Percentiles rank a stretch among this genome's conserved stretches.
phyloP scores from a whole-genome alignment of 805 yeast species.

The Starmerella riodocensis region DNA sequence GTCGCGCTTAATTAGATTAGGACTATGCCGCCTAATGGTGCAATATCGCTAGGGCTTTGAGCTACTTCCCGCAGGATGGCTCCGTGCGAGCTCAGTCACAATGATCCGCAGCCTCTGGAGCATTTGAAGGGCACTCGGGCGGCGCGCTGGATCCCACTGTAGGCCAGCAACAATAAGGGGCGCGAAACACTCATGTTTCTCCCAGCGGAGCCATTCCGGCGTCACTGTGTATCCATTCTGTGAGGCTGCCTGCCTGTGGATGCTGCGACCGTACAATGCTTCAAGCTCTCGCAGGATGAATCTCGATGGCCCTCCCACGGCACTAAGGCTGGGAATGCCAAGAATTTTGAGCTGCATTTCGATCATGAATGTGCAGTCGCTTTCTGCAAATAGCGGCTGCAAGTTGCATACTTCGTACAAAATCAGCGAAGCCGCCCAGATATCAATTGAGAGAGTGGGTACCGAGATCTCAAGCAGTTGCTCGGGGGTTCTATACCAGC shows the following conservation, averaged over 20 bases:
- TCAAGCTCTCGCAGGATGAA: slow-evolving; percentile 25
- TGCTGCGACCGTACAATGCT: not conserved
- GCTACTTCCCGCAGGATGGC: too few relatives aligned
- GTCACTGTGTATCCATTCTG: not conserved
- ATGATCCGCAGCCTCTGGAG: slow-evolving; percentile 9
- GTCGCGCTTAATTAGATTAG: too few relatives aligned
- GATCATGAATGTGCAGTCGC: slow-evolving; percentile 64
- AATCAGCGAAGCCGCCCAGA: slow-evolving; percentile 85
- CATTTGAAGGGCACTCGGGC: slow-evolving; percentile 18
- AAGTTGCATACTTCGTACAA: slow-evolving; percentile 64
- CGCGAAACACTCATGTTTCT: slow-evolving; percentile 21
- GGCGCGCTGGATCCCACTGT: slow-evolving; percentile 58
- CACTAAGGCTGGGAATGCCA: slow-evolving; percentile 51
- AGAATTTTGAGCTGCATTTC: slow-evolving; percentile 51
- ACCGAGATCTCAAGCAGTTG: slow-evolving; percentile 36
- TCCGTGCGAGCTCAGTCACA: too few relatives aligned
- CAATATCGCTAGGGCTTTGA: too few relatives aligned
- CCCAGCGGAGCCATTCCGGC: slow-evolving; percentile 6
- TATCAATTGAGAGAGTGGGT: slow-evolving; percentile 71
- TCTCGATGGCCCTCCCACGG: slow-evolving; percentile 15
- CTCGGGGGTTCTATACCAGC: slow-evolving; percentile 97
- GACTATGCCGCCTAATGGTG: too few relatives aligned
- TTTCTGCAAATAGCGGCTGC: slow-evolving; percentile 74
- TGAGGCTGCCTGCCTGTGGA: not conserved
- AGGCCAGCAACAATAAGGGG: slow-evolving; percentile 33